Evolutionary conservation across 768 basidiomycete species (phyloP), one percentile per base, ranked within the genome.

Genomic region (Boletus insuetus): DNA sequence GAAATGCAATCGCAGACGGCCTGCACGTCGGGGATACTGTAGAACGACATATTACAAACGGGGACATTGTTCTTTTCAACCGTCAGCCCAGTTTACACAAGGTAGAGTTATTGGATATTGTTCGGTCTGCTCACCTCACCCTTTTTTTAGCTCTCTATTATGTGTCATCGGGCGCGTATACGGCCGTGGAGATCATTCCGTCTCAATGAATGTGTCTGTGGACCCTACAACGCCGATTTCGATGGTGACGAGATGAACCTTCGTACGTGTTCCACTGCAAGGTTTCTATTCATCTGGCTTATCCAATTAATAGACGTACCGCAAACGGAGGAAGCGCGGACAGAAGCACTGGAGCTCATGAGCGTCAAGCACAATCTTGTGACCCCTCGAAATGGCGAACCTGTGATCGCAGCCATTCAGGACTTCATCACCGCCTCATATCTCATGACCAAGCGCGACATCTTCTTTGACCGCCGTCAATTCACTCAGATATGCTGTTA

Each of bases 171-270:
- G 56, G 95, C 91, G 55, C 96, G 96, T 80, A 82, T 99, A 51
- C 81, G 97, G 31, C 97, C 97, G 22, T 99, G 97, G 97, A 79
- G 96, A 60, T 91, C 97, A 1, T 98, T 99, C 77, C 82, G 97
- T 32, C 75, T 99, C 53, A 99, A 99, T 67, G 97, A 99, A 70
- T 99, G 97, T 83, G 97, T 98, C 10, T 99, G 97, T 73, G 94
- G 92, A 45, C 97, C 97, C 9, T 98, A 98, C 74, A 98, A 98
- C 67, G 97, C 97, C 46, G 97, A 99, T 78, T 99, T 99, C 61
- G 97, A 99, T 69, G 97, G 97, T 58, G 97, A 99, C 69, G 97
- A 99, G 71, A 99, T 99, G 97, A 99, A 99, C 74, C 77, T 99
- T 64, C 97, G 96, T 95, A 65, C 64, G 91, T 69, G 48, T 44